Percentiles rank a stretch among this genome's conserved stretches.
phyloP scores from a whole-genome alignment of 2,329 filamentous ascomycete species.

The Calonectria pauciramosa region DNA sequence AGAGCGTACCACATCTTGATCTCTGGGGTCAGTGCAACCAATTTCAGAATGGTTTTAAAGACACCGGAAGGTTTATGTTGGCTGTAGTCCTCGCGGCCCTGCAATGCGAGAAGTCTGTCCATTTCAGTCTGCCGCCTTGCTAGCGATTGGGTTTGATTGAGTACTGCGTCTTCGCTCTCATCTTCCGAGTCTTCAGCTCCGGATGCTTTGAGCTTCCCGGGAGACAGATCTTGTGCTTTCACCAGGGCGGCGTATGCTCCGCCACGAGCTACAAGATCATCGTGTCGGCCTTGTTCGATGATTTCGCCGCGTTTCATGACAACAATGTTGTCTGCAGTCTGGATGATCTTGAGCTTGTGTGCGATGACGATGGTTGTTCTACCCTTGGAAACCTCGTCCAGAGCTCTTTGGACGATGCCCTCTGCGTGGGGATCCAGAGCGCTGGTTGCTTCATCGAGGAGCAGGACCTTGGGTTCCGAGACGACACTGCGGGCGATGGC shows the following conservation, averaged over 20 bases:
- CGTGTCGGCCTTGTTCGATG: constrained; percentile 67
- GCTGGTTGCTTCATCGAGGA: constrained; percentile 57
- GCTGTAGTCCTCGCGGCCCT: neutral
- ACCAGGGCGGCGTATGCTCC: constrained; percentile 66
- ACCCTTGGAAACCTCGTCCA: constrained; percentile 64
- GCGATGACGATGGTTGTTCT: constrained; percentile 76
- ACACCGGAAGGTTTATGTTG: neutral
- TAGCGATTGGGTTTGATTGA: neutral
- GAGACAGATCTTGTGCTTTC: constrained; percentile 37
- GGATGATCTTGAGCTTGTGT: constrained; percentile 68
- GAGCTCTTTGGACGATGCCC: constrained; percentile 65
- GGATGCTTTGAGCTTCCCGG: neutral
- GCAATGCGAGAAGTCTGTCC: neutral
- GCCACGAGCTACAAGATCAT: constrained; percentile 62
- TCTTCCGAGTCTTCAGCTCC: neutral
- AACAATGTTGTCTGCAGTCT: constrained; percentile 73
- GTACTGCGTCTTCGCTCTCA: neutral
- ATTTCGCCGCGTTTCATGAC: constrained; percentile 70
- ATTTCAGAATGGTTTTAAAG: neutral
- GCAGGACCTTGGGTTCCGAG: constrained; percentile 61
- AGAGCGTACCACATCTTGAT: neutral
- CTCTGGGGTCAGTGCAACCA: neutral
- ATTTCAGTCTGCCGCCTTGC: neutral
- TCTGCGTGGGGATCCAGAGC: constrained; percentile 60
- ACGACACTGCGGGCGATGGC: constrained; percentile 65